Evolutionary conservation across 225 moss, liverwort and hornwort species (phyloP).

Genomic region (Asterella californica): DNA sequence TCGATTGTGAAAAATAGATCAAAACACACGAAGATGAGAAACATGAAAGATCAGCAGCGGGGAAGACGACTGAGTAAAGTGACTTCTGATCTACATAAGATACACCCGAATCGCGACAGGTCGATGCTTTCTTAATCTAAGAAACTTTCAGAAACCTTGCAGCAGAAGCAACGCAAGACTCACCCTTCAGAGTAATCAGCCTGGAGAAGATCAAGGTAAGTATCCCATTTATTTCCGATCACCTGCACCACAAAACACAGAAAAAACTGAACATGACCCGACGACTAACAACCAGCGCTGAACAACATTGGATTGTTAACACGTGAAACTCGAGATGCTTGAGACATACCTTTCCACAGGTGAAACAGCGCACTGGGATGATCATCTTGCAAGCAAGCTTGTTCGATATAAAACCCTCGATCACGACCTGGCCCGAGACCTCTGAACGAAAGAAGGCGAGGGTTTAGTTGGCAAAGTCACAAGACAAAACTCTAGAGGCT

Average conservation of each 20-base stretch:
- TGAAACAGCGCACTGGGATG: constrained; percentile 95
- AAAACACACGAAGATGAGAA: neutral
- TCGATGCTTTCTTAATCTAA: neutral
- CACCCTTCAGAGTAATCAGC: constrained; percentile 97
- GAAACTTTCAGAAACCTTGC: neutral
- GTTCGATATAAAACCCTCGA: too few species aligned
- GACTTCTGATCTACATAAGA: neutral
- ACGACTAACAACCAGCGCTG: neutral
- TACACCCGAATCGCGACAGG: neutral
- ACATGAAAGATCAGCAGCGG: neutral
- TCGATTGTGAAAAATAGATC: neutral
- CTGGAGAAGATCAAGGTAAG: constrained; percentile 85
- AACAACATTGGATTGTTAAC: neutral
- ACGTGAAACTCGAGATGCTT: too few species aligned
- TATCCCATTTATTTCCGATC: constrained; percentile 98
- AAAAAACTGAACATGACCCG: neutral
- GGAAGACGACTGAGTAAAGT: too few species aligned
- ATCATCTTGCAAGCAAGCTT: constrained; percentile 53
- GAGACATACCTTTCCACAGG: constrained; percentile 69
- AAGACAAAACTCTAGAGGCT: too few species aligned
- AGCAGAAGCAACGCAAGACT: neutral
- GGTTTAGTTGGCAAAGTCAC: too few species aligned
- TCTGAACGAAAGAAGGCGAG: too few species aligned
- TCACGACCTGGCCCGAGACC: too few species aligned
- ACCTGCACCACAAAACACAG: constrained; percentile 42